Base-by-base conservation (phyloP, 495 filamentous ascomycete species). In the Hypomontagnella monticulosa region DNA sequence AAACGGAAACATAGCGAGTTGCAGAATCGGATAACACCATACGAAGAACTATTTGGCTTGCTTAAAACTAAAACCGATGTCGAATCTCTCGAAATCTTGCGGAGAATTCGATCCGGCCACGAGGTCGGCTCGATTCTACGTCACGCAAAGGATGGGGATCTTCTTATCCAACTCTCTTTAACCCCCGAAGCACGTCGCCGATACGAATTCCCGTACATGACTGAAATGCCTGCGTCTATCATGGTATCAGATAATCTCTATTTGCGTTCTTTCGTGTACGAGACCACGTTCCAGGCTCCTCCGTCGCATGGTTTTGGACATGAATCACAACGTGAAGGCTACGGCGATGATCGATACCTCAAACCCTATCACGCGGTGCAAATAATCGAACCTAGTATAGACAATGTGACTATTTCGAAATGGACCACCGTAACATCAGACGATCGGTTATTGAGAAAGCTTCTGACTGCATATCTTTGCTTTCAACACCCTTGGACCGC, bases 1-100 rank as follows among this genome's bases (percentile, higher is more conserved):
- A 80, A 78, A 63, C 72, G 78, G 33, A 80, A 78, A 62, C 75
- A 70, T 54, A 66, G 44, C 48, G 77, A 79, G 55, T 52, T 79
- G 16, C 74, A 76, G 49, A 54, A 38, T 46, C 73, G 70, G 11
- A 74, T 72, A 15, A 71, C 72, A 9, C 62, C 73, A 0, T 75
- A 71, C 47, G 71, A 79, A 59, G 68, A 76, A 51, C 57, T 80
- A 15, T 78, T 67, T 55, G 70, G 71, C 1, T 38, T 76, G 3
- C 66, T 80, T 14, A 67, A 73, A 46, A 67, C 62, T 11, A 71
- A 71, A 43, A 41, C 75, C 19, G 69, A 75, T 11, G 44, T 57
- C 34, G 77, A 80, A 14, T 72, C 77, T 56, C 46, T 60, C 18
- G 77, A 77, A 42, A 71, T 80, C 36, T 62, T 75, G 18, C 64